Conservation (phyloP, 306 rosid genomes). For the Erythrophleum fordii region DNA sequence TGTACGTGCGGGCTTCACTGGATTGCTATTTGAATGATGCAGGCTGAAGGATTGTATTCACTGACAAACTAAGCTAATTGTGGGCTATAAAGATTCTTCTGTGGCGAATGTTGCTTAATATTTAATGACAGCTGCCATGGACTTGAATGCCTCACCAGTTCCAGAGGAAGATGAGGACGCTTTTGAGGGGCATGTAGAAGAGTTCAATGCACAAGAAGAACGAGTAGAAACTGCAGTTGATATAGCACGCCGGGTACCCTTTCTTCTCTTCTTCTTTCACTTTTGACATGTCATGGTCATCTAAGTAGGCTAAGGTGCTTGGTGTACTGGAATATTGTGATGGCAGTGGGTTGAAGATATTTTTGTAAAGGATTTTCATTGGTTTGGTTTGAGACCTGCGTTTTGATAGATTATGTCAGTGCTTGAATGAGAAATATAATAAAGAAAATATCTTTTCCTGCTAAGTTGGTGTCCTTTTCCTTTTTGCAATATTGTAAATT, state of each 20-base stretch:
- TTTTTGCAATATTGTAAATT: not conserved
- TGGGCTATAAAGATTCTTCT: slow-evolving; percentile 16
- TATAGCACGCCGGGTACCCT: slow-evolving; percentile 88
- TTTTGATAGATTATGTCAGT: slow-evolving; percentile 22
- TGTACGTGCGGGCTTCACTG: slow-evolving; percentile 16
- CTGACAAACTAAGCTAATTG: slow-evolving; percentile 28
- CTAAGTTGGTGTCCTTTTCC: slow-evolving; percentile 18
- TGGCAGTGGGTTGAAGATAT: slow-evolving; percentile 27
- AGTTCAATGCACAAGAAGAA: slow-evolving; percentile 68
- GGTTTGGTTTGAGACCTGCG: slow-evolving; percentile 22
- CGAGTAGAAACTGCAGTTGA: slow-evolving; percentile 76
- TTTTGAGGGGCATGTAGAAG: slow-evolving; percentile 66
- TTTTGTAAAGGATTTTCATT: slow-evolving; percentile 12
- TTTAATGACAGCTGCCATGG: slow-evolving; percentile 94
- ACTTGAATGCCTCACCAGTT: slow-evolving; percentile 94
- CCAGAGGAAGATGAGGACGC: slow-evolving; percentile 95
- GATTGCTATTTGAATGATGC: slow-evolving; percentile 38
- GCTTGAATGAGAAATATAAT: not conserved
- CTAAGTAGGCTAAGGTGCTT: slow-evolving; percentile 17
- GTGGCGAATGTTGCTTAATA: slow-evolving; percentile 61
- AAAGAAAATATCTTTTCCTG: slow-evolving; percentile 2
- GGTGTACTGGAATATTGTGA: slow-evolving; percentile 23
- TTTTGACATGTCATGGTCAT: slow-evolving; percentile 3
- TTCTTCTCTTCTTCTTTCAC: not conserved
- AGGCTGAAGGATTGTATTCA: slow-evolving; percentile 31